Evolutionary conservation across 257 asterid genomes (phyloP), one percentile per base, ranked within the genome.

Genomic region (Solanum megistacrolobum): DNA sequence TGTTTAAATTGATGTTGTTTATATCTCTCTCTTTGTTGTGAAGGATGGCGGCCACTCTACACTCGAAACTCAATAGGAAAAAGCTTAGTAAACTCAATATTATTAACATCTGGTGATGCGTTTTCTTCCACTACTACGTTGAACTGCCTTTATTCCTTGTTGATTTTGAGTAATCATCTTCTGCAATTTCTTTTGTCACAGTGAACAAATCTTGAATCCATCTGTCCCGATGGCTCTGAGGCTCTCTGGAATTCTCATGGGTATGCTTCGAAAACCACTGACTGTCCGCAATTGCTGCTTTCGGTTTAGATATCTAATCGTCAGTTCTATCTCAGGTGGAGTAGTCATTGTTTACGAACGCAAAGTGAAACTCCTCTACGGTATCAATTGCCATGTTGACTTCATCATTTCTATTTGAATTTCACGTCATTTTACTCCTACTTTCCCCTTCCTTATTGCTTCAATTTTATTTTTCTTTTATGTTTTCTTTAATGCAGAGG

Each of bases 21-120:
- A 27, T 86, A 46, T 43, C 11, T 72, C 25, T 88, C n/a, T 85
- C 29, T 89, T 72, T 82, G 16, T 46, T 58, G 86, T n/a, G 89
- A 92, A 96, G 99, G 99, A 94, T 94, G 99, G 99, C 99, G 27
- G 99, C 99, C 46, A 96, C 98, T 68, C 89, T 93, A 95, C 96
- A 96, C 88, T 93, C 95, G 46, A 96, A 94, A 90, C 90, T 96
- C 52, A 94, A 94, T 75, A 89, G 99, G 79, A 93, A 88, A 76
- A 95, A 93, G 89, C 93, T 96, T 0, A 89, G 91, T 91, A 93
- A 96, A 92, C 96, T 96, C 83, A 95, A 96, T 90, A 94, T 96
- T 11, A 93, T 93, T 91, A 93, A 92, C 87, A 94, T 96, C 91
- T 96, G 99, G 99, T 95, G 52, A 91, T 10, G 68, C 5, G 12